A percentile compares a stretch with the other conserved stretches of the same genome.
Evolutionary conservation across 1,284 basidiomycete genomes (phyloP).

Genomic region (Trametes polyzona): DNA sequence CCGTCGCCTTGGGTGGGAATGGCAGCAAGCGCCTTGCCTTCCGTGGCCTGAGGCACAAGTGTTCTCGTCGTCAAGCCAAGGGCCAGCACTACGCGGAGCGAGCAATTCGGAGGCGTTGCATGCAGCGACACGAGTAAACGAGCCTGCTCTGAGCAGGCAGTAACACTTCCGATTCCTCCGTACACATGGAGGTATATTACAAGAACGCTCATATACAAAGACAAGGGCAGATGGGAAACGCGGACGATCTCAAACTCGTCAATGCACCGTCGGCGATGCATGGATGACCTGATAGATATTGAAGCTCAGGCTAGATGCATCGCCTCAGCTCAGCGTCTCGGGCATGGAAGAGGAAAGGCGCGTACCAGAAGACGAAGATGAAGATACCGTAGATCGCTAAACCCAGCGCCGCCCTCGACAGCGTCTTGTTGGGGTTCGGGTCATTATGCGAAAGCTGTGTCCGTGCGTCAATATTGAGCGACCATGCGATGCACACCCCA

Average conservation of each 20-base stretch:
- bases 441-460: slow-evolving; percentile 74
- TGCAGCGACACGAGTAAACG: no score
- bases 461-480: slow-evolving; percentile 5
- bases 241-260: background rate
- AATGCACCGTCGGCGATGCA: slow-evolving; percentile 27
- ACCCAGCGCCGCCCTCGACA: slow-evolving; percentile 67
- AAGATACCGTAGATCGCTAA: slow-evolving; percentile 78
- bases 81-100: no score
- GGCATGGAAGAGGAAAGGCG: slow-evolving; percentile 25
- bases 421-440: slow-evolving; percentile 53
- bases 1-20: background rate
- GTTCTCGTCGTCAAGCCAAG: background rate
- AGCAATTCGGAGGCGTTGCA: no score
- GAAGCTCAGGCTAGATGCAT: slow-evolving; percentile 62
- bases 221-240: background rate
- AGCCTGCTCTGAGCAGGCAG: no score
- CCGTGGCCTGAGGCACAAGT: background rate
- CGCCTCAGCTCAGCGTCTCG: background rate
- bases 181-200: no score
- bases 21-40: background rate
- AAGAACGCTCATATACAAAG: background rate
- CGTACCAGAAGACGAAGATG: slow-evolving; percentile 89
- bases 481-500: slow-evolving; percentile 2
- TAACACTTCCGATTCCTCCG: no score
- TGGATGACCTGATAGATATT: slow-evolving; percentile 71